Percentiles rank a stretch among this genome's conserved stretches.
phyloP scores from a whole-genome alignment of 2,329 filamentous ascomycete species.

The Aspergillus hiratsukae region DNA sequence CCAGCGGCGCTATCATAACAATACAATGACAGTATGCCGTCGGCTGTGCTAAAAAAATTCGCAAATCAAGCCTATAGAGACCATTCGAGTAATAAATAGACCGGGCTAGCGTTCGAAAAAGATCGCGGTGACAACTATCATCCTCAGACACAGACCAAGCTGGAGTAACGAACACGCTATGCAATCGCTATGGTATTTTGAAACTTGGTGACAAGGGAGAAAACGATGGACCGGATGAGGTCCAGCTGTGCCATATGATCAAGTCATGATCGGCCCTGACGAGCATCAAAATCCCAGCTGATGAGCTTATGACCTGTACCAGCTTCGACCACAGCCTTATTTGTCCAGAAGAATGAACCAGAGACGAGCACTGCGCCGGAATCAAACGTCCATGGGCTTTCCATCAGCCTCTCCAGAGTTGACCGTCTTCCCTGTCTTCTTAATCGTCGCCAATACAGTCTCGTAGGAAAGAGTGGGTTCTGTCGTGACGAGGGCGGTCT shows the following conservation, averaged over 20 bases:
- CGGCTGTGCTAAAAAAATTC: too few relatives aligned
- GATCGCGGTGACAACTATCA: neutral
- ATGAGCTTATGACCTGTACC: neutral
- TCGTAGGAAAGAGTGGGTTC: slow-evolving; percentile 68
- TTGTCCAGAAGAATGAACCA: neutral
- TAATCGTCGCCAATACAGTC: slow-evolving; percentile 78
- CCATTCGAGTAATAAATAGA: too few relatives aligned
- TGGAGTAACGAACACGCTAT: neutral
- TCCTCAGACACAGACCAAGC: neutral
- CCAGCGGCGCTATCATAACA: neutral
- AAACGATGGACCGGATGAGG: neutral
- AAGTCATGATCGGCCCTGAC: neutral
- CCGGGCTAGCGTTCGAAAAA: too few relatives aligned
- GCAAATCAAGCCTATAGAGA: too few relatives aligned
- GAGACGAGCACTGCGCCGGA: neutral
- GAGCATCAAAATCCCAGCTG: neutral
- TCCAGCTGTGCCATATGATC: neutral
- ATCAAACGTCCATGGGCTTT: slow-evolving; percentile 32
- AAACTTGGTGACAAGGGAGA: neutral
- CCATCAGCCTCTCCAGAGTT: slow-evolving; percentile 56
- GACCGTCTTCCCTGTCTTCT: slow-evolving; percentile 93
- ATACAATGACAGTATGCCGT: too few relatives aligned
- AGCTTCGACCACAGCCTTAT: neutral
- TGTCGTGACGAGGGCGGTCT: slow-evolving; percentile 74
- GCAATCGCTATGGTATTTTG: neutral